These are phyloP conservation scores for Thelephora ganbajun DNA, from an alignment of 768 basidiomycete genomes.

Conservation along the genomic window DNA sequence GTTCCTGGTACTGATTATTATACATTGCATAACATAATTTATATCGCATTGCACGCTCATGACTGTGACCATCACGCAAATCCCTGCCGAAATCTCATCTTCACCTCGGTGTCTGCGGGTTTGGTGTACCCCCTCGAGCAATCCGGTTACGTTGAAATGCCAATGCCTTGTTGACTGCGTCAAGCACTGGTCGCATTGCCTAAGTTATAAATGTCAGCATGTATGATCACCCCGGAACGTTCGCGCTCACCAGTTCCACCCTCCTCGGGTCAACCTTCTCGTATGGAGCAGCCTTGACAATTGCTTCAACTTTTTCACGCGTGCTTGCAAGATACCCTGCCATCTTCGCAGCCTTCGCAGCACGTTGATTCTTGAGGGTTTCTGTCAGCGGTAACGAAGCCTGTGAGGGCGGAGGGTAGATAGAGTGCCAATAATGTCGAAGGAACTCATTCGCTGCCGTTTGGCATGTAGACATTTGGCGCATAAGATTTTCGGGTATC, in stretches of 20 bases:
- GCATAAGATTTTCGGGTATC: constrained; percentile 64
- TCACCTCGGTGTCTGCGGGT: too few relatives aligned
- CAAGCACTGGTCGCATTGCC: constrained; percentile 67
- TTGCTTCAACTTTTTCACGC: constrained; percentile 64
- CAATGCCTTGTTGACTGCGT: constrained; percentile 63
- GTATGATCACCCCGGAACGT: too few relatives aligned
- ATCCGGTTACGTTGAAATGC: constrained; percentile 26
- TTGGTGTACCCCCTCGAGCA: neutral
- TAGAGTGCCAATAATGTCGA: constrained; percentile 87
- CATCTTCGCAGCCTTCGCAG: constrained; percentile 80
- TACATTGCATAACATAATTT: too few relatives aligned
- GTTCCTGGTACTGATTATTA: too few relatives aligned
- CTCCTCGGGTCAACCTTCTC: constrained; percentile 47
- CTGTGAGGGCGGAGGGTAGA: constrained; percentile 48
- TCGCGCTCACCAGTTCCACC: constrained; percentile 49
- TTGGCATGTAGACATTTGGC: constrained; percentile 81
- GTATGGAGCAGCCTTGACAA: constrained; percentile 48
- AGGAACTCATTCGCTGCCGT: constrained; percentile 93
- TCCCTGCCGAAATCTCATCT: too few relatives aligned
- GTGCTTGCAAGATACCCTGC: constrained; percentile 67
- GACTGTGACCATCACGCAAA: too few relatives aligned
- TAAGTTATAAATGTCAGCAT: constrained; percentile 15
- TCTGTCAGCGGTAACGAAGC: constrained; percentile 22
- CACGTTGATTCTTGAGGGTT: constrained; percentile 49
- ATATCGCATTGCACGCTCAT: too few relatives aligned